Evolutionary conservation across 148 eudicot species (phyloP).

Genomic region (Heliamphora exappendiculata): DNA sequence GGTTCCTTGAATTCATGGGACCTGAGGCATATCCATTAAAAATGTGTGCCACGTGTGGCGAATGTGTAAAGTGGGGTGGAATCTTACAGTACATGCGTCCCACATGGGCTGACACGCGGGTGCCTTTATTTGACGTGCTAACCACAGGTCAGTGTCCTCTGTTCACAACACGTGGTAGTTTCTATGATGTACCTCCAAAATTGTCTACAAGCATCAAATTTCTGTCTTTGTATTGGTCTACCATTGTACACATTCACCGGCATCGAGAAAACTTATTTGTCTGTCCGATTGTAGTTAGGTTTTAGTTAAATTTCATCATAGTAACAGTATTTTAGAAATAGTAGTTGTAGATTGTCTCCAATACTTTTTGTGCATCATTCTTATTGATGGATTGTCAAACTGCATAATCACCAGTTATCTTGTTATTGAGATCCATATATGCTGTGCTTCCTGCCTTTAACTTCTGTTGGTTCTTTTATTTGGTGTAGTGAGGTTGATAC

Average conservation of each 20-base stretch:
- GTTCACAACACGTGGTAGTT: too few species aligned
- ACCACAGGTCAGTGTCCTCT: too few species aligned
- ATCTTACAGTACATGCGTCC: too few species aligned
- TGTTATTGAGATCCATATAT: background rate
- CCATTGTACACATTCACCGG: background rate
- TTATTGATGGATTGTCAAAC: background rate
- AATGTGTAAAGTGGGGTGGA: too few species aligned
- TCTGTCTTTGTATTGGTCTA: too few species aligned
- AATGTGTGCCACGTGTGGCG: too few species aligned
- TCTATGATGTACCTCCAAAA: too few species aligned
- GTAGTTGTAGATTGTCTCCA: background rate
- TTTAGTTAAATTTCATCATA: background rate
- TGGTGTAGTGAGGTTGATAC: conserved; percentile 48
- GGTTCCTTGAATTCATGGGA: too few species aligned
- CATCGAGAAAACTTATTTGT: background rate
- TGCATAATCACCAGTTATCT: background rate
- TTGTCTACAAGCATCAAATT: too few species aligned
- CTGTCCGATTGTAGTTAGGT: background rate
- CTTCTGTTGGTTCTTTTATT: conserved; percentile 14
- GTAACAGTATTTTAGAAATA: background rate
- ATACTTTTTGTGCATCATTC: background rate
- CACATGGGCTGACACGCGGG: too few species aligned
- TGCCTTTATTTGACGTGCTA: too few species aligned
- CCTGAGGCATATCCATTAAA: too few species aligned
- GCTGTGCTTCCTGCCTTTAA: background rate